Conservation (phyloP, 2,329 filamentous ascomycete genomes). For the Eutypella sp. region DNA sequence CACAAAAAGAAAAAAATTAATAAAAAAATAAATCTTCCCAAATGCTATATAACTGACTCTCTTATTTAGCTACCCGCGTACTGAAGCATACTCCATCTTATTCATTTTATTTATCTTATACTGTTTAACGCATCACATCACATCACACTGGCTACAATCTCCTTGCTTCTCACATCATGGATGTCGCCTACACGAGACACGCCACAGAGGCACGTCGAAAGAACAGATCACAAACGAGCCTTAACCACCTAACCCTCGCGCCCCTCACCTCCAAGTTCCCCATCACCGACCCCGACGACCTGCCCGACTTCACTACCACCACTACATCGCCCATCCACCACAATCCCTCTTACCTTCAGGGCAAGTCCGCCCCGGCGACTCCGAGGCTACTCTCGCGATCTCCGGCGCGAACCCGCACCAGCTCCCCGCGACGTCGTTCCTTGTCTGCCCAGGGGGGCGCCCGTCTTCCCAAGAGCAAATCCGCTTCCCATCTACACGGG, state of each 20-base stretch:
- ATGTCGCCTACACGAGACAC: conserved; percentile 57
- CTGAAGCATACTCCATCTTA: too few species aligned
- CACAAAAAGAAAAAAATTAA: too few species aligned
- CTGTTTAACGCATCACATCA: neutral
- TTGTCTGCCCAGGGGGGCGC: conserved; percentile 30
- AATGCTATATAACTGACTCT: neutral
- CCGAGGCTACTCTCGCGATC: conserved; percentile 58
- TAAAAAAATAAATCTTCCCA: neutral
- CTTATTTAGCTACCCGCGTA: too few species aligned
- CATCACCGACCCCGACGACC: conserved; percentile 47
- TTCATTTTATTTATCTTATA: neutral
- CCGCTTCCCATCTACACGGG: conserved; percentile 48
- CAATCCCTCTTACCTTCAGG: conserved; percentile 53
- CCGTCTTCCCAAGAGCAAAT: conserved; percentile 56
- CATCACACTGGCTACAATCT: too few species aligned
- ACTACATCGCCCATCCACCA: conserved; percentile 28
- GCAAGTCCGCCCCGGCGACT: conserved; percentile 59
- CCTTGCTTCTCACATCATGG: too few species aligned
- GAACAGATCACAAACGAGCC: conserved; percentile 53
- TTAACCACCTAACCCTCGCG: conserved; percentile 58
- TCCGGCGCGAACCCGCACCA: conserved; percentile 44
- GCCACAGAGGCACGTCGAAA: conserved; percentile 52
- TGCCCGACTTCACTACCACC: conserved; percentile 32
- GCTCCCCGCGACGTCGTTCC: conserved; percentile 39
- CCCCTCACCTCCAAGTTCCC: conserved; percentile 59